Evolutionary conservation across 768 basidiomycete genomes (phyloP).

Genomic region (Epithele typhae): DNA sequence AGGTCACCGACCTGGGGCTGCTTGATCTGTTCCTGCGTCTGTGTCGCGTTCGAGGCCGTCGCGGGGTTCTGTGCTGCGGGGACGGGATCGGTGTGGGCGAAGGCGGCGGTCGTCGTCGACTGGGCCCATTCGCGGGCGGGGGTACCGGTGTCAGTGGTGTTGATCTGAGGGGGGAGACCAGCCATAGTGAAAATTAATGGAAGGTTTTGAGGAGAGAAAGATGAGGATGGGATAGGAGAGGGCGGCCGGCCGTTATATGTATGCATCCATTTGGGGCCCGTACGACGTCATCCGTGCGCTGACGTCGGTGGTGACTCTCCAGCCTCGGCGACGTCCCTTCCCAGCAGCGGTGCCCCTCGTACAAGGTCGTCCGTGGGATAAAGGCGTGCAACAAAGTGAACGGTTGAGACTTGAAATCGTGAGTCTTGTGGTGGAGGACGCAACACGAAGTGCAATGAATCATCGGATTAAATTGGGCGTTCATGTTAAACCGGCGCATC

Average conservation of each 20-base stretch:
- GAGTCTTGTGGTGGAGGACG: too few relatives aligned
- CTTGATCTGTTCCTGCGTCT: background rate
- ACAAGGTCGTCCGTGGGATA: too few relatives aligned
- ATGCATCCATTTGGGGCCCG: background rate
- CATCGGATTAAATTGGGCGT: too few relatives aligned
- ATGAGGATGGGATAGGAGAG: background rate
- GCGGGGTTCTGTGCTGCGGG: conserved; percentile 2
- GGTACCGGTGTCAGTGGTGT: conserved; percentile 15
- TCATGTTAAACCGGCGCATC: too few relatives aligned
- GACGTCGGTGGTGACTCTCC: too few relatives aligned
- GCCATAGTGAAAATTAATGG: conserved; percentile 7
- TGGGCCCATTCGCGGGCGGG: conserved; percentile 19
- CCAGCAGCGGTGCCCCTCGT: too few relatives aligned
- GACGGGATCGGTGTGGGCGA: conserved; percentile 12
- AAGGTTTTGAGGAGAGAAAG: background rate
- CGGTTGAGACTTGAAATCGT: too few relatives aligned
- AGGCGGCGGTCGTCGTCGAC: conserved; percentile 19
- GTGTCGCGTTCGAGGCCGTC: background rate
- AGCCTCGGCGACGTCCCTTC: too few relatives aligned
- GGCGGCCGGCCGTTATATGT: background rate
- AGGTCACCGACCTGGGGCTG: conserved; percentile 1
- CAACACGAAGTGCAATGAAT: too few relatives aligned
- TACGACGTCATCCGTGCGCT: background rate
- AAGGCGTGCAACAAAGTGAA: too few relatives aligned
- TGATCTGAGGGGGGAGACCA: conserved; percentile 13